Evolutionary conservation across 805 yeast genomes (phyloP).

Genomic region (Grigorovia jiainica): DNA sequence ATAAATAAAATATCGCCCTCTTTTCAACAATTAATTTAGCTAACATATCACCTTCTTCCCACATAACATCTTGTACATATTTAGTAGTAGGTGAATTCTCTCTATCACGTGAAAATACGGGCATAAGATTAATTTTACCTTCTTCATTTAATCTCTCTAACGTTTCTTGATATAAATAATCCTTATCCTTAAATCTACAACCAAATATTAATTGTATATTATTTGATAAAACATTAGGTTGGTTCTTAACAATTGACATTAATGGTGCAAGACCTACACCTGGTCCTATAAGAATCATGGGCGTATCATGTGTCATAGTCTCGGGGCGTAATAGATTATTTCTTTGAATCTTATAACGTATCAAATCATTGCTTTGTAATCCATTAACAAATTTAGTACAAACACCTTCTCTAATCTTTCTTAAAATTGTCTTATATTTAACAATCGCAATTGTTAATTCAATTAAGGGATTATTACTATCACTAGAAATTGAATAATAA

Average conservation of each 20-base stretch:
- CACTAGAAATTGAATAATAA: slow-evolving; percentile 74
- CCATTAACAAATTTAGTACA: slow-evolving; percentile 68
- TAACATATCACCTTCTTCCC: slow-evolving; percentile 39
- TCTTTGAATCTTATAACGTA: slow-evolving; percentile 39
- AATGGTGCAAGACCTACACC: slow-evolving; percentile 98
- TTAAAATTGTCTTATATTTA: slow-evolving; percentile 71
- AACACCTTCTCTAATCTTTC: slow-evolving; percentile 67
- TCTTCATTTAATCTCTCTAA: slow-evolving; percentile 35
- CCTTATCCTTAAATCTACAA: slow-evolving; percentile 54
- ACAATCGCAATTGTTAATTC: slow-evolving; percentile 80
- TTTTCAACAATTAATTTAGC: slow-evolving; percentile 43
- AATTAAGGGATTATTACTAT: slow-evolving; percentile 32
- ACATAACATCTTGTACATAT: slow-evolving; percentile 74
- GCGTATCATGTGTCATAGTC: slow-evolving; percentile 23
- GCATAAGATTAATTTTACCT: slow-evolving; percentile 33
- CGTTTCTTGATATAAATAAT: slow-evolving; percentile 51
- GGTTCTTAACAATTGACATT: slow-evolving; percentile 51
- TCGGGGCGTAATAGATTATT: slow-evolving; percentile 34
- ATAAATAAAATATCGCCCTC: slow-evolving; percentile 61
- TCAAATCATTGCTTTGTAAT: slow-evolving; percentile 41
- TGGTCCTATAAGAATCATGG: slow-evolving; percentile 73
- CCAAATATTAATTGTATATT: slow-evolving; percentile 59
- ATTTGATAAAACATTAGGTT: slow-evolving; percentile 8
- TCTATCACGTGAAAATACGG: slow-evolving; percentile 42
- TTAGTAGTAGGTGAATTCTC: slow-evolving; percentile 34